These are phyloP conservation scores for Ajuga reptans DNA, from an alignment of 305 asterid genomes.

Conservation along the genomic window DNA sequence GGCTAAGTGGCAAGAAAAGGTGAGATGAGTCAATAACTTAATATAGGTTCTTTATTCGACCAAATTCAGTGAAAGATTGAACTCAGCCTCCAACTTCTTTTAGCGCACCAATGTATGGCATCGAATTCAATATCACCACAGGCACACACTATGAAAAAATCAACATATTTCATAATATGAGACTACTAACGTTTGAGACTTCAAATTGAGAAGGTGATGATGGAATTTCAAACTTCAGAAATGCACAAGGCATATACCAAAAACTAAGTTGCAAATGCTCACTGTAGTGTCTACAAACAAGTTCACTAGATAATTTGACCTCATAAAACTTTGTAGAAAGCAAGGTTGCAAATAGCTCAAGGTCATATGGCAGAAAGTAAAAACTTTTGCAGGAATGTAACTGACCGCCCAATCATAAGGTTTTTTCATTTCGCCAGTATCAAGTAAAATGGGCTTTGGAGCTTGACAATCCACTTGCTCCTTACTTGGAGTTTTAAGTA, in stretches of 20 bases:
- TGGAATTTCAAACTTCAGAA: background rate
- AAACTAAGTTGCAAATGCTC: background rate
- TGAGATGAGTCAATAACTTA: too few species aligned
- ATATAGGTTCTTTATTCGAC: background rate
- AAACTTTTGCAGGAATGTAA: constrained; percentile 23
- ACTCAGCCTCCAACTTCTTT: background rate
- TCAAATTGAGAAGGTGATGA: background rate
- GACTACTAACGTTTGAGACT: background rate
- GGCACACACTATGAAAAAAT: background rate
- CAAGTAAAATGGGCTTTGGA: constrained; percentile 93
- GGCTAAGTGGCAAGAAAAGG: background rate
- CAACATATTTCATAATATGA: background rate
- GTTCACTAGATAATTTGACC: constrained; percentile 1
- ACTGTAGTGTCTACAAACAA: background rate
- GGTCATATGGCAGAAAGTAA: constrained; percentile 2
- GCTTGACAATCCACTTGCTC: constrained; percentile 74
- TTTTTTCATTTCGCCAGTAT: constrained; percentile 91
- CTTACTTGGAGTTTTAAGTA: constrained; percentile 65
- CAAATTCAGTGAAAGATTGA: background rate
- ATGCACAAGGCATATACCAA: constrained; percentile 10
- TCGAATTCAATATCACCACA: background rate
- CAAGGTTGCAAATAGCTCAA: background rate
- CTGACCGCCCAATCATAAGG: constrained; percentile 99
- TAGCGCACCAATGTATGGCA: background rate
- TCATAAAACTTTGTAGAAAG: constrained; percentile 5